A percentile compares a stretch with the other conserved stretches of the same genome.
Conservation (phyloP, 2,329 filamentous ascomycete genomes). For the Aspergillus chevalieri region DNA sequence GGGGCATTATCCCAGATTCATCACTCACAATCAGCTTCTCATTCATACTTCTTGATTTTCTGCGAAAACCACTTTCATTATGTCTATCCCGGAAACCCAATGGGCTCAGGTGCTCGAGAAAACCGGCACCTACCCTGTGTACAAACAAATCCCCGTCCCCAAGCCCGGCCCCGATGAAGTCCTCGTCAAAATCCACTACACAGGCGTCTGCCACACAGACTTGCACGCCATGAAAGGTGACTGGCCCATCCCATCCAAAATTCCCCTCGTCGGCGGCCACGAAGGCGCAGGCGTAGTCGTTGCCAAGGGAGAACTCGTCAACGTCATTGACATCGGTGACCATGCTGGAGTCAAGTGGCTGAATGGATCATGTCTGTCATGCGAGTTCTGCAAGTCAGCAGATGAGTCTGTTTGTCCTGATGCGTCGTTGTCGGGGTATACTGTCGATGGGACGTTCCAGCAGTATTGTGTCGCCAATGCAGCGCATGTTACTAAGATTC, state of each 20-base stretch:
- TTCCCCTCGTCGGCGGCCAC: slow-evolving; percentile 78
- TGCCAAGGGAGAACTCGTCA: slow-evolving; percentile 67
- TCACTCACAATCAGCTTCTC: too few relatives aligned
- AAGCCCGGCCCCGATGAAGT: slow-evolving; percentile 84
- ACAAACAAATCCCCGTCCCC: slow-evolving; percentile 63
- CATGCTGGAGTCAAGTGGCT: slow-evolving; percentile 88
- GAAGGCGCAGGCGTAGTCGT: slow-evolving; percentile 79
- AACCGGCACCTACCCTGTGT: slow-evolving; percentile 60
- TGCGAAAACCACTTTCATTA: slow-evolving; percentile 3
- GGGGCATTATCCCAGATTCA: too few relatives aligned
- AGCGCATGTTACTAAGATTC: slow-evolving; percentile 74
- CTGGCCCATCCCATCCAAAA: slow-evolving; percentile 78
- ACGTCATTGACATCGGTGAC: slow-evolving; percentile 74
- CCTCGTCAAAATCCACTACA: slow-evolving; percentile 84
- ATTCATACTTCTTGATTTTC: too few relatives aligned
- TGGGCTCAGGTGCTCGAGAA: slow-evolving; percentile 89
- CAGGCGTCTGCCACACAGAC: slow-evolving; percentile 87
- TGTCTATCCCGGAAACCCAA: slow-evolving; percentile 68
- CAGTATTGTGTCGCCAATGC: slow-evolving; percentile 87
- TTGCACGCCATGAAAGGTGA: slow-evolving; percentile 77
- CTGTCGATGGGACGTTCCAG: slow-evolving; percentile 88
- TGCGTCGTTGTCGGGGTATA: slow-evolving; percentile 77
- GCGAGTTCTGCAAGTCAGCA: slow-evolving; percentile 71
- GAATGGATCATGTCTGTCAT: slow-evolving; percentile 77
- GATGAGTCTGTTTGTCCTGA: slow-evolving; percentile 79